phyloP scores from a whole-genome alignment of 495 filamentous ascomycete genomes.

The Wilcoxina mikolae region DNA sequence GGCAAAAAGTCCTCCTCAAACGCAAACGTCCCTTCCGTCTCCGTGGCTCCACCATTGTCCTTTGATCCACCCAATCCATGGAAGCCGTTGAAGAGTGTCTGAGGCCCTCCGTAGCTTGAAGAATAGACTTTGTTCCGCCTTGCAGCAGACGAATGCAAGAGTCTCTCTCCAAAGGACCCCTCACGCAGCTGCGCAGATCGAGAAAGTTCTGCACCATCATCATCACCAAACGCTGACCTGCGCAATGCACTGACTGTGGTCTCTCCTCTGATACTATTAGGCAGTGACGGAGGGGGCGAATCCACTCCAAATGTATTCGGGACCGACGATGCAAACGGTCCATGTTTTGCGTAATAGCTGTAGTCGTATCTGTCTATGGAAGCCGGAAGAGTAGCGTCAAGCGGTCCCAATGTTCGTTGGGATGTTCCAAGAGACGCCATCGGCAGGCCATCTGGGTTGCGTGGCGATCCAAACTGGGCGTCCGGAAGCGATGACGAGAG shows the following conservation, averaged over 20 bases:
- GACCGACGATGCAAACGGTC: conserved; percentile 81
- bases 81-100: conserved; percentile 60
- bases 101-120: conserved; percentile 57
- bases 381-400: conserved; percentile 85
- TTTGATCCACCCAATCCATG: conserved; percentile 40
- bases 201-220: conserved; percentile 38
- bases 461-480: conserved; percentile 75
- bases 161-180: conserved; percentile 51
- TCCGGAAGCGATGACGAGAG: conserved; percentile 45
- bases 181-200: conserved; percentile 36
- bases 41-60: conserved; percentile 36
- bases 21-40: conserved; percentile 64
- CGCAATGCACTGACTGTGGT: conserved; percentile 49
- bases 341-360: conserved; percentile 75
- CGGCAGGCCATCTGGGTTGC: conserved; percentile 53
- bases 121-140: conserved; percentile 71
- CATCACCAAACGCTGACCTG: conserved; percentile 68
- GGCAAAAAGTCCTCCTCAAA: conserved; percentile 92
- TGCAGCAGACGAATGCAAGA: conserved; percentile 44
- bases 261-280: conserved; percentile 32
- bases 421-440: conserved; percentile 54
- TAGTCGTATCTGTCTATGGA: conserved; percentile 96
- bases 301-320: conserved; percentile 86
- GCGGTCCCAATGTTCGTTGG: conserved; percentile 41
- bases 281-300: conserved; percentile 65